phyloP scores from a whole-genome alignment of 2,329 filamentous ascomycete species.

The Venturia aucupariae region DNA sequence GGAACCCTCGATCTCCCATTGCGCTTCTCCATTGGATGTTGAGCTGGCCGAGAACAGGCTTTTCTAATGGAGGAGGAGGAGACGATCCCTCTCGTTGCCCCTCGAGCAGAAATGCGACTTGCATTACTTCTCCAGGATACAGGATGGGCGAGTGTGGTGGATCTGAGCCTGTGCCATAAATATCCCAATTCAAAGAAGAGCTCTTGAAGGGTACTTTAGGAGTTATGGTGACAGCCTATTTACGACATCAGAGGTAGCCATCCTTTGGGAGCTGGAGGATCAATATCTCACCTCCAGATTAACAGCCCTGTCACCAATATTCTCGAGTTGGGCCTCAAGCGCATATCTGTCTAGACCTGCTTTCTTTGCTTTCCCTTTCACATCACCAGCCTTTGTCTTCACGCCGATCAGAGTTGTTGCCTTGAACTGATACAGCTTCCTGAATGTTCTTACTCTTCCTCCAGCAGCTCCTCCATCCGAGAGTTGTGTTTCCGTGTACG shows the following conservation, averaged over 20 bases:
- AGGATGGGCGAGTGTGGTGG: constrained; percentile 37
- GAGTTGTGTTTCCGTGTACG: constrained; percentile 80
- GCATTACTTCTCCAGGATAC: constrained; percentile 53
- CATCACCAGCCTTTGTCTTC: constrained; percentile 71
- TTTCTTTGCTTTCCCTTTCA: constrained; percentile 39
- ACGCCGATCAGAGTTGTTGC: constrained; percentile 86
- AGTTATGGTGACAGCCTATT: constrained; percentile 38
- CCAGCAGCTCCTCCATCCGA: constrained; percentile 28
- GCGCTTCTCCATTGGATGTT: constrained; percentile 80
- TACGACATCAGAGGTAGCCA: background rate
- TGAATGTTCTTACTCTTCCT: constrained; percentile 63
- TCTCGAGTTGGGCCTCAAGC: constrained; percentile 91
- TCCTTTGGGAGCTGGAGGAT: background rate
- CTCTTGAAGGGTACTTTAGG: constrained; percentile 45
- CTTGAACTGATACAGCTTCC: constrained; percentile 94
- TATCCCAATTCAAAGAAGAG: constrained; percentile 47
- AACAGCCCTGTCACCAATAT: constrained; percentile 76
- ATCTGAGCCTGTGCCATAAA: constrained; percentile 19
- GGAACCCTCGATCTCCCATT: constrained; percentile 80
- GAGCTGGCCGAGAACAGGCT: constrained; percentile 60
- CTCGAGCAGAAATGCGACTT: constrained; percentile 55
- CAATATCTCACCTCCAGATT: constrained; percentile 54
- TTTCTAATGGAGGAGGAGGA: constrained; percentile 20
- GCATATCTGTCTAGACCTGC: constrained; percentile 50
- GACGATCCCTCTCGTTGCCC: constrained; percentile 32